These are phyloP conservation scores for Penicillium paxilli DNA, from an alignment of 495 filamentous ascomycete genomes.

Conservation along the genomic window DNA sequence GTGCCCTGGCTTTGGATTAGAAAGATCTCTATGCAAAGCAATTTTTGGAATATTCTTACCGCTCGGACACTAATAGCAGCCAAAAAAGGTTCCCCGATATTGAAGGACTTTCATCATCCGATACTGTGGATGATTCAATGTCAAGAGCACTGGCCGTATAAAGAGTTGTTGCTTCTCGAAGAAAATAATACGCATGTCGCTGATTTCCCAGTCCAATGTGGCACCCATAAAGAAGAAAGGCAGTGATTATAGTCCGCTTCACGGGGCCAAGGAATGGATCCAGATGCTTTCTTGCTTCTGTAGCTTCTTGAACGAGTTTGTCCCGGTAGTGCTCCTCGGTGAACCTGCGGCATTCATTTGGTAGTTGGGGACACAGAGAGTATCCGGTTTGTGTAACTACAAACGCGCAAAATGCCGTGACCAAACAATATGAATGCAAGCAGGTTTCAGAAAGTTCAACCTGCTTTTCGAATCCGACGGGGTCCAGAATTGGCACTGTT, in stretches of 20 bases:
- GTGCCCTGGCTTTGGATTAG: conserved; percentile 44
- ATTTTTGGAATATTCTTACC: conserved; percentile 36
- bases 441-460: conserved; percentile 45
- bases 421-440: conserved; percentile 69
- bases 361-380: background rate
- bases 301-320: conserved; percentile 64
- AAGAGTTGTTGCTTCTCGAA: conserved; percentile 70
- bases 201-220: conserved; percentile 70
- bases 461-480: conserved; percentile 58
- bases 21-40: background rate
- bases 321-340: conserved; percentile 45
- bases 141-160: conserved; percentile 45
- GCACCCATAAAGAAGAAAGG: conserved; percentile 72
- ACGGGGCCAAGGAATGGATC: conserved; percentile 68
- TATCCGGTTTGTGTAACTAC: conserved; percentile 64
- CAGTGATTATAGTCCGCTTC: conserved; percentile 61
- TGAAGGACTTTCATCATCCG: conserved; percentile 21
- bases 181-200: conserved; percentile 71
- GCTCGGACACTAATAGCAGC: conserved; percentile 70
- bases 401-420: conserved; percentile 73
- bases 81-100: conserved; percentile 60
- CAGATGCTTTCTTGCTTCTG: conserved; percentile 62
- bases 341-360: conserved; percentile 21
- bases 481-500: conserved; percentile 71
- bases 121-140: conserved; percentile 15